Base-by-base conservation (phyloP, 805 yeast genomes). In the Cyberlindnera mycetangii region DNA sequence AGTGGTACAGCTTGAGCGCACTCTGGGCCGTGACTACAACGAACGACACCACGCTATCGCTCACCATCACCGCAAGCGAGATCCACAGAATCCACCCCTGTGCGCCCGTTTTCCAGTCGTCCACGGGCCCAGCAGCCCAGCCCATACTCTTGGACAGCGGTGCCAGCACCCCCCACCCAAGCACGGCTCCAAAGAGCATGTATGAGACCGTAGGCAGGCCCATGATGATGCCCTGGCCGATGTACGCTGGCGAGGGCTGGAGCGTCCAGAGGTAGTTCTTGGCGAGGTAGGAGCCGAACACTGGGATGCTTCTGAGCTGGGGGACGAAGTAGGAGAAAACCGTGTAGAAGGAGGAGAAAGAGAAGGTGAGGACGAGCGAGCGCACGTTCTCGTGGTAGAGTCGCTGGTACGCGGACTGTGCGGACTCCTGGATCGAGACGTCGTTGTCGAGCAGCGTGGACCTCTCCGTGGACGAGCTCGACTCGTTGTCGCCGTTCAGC, bases 51-150 rank as follows among this genome's bases (percentile, higher is more conserved):
- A 88, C 70, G 8, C 96, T 85, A 60, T 92, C 99, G 39, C 88
- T 82, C 16, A 92, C 88, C 99, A 92, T 92, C 39, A 90, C 89
- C 19, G 97, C 83, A 53, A 92, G 73, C 61, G 95, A 82, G 43
- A 89, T 72, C 99, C 99, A 92, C 61, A 92, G 71, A 44, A 93
- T 88, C 99, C 99, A 92, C 7, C 98, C 99, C 60, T 92, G 97
- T 1, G 90, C 86, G 3, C 98, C 98, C 20, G 78, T 74, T 55
- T 86, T 83, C 97, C 97, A 93, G 65, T 89, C 96, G 59, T 85
- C 93, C 2, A 88, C 79, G 3, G 81, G 83, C 0, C 96, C 96
- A 0, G 89, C 82, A 0, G 96, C 95, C 97, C 98, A 93, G 4
- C 81, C 85, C 48, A 68, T 62, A 42, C 69, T 51, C 46, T 83